Evolutionary conservation across 805 yeast species (phyloP), one percentile per base, ranked within the genome.

Genomic region (Saturnispora quitensis): DNA sequence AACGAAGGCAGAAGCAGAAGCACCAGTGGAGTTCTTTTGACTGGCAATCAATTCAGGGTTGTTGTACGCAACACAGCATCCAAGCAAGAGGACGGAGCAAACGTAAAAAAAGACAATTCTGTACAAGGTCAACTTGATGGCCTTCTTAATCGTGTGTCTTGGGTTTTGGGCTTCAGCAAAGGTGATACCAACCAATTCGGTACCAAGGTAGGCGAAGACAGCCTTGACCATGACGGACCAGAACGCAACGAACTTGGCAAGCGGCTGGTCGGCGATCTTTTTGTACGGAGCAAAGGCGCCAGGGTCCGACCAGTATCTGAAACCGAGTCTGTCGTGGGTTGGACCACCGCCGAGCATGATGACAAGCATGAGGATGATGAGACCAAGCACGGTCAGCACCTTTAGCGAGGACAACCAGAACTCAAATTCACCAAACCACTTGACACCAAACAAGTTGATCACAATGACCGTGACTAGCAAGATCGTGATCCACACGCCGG

Each of bases 1-100:
- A 50, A 86, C 90, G 61, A 86, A 87, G 40, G 96, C 95, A 15
- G 93, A 84, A 20, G 91, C 89, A 40, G 84, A 75, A 2, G 90
- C 89, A 42, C 74, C 70, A 2, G 78, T 68, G n/a, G 68, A 50
- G 48, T 80, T 74, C 24, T 45, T 54, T 17, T 79, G 74, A 15
- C 81, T 81, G 50, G 66, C 62, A 47, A 74, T 54, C 45, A 73
- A 68, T 38, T 62, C 60, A 15, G 72, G 70, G 60, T 78, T 79
- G 51, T 70, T 71, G 52, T 76, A 73, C 18, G 81, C 75, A 50
- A 78, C 84, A 60, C 81, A 71, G 71, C 78, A 73, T 50, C 84
- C 84, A 54, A 81, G 64, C 54, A 78, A 69, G 55, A 78, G 73
- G 47, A 75, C 75, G 36, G 82, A 73, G 28, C 72, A 65, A 50